phyloP scores from a whole-genome alignment of 2,329 filamentous ascomycete species.

The Lizonia empirigonia region DNA sequence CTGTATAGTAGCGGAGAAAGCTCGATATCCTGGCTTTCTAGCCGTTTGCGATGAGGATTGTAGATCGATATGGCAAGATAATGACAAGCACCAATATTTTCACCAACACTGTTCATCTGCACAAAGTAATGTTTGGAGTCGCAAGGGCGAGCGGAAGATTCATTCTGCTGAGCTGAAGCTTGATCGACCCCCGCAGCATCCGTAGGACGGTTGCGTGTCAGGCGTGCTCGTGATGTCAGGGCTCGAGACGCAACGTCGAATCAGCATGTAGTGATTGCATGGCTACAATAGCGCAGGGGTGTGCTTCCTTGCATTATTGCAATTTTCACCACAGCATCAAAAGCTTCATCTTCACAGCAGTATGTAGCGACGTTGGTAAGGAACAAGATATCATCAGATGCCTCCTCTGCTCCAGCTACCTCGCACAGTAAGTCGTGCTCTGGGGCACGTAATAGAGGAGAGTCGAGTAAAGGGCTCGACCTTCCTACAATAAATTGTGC shows the following conservation, averaged over 20 bases:
- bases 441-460: conserved; percentile 69
- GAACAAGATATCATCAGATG: conserved; percentile 65
- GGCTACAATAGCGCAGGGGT: background rate
- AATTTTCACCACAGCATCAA: background rate
- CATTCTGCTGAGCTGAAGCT: background rate
- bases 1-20: conserved; percentile 17
- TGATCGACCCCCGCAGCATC: conserved; percentile 1
- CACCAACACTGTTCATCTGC: background rate
- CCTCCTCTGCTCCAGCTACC: conserved; percentile 71
- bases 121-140: background rate
- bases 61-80: conserved; percentile 11
- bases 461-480: conserved; percentile 55
- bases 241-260: background rate
- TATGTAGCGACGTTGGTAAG: conserved; percentile 71
- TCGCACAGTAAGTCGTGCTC: conserved; percentile 60
- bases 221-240: background rate
- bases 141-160: background rate
- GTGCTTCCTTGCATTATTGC: background rate
- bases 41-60: conserved; percentile 14
- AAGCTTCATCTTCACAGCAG: conserved; percentile 4
- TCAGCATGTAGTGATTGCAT: background rate
- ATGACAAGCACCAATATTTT: conserved; percentile 3
- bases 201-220: background rate
- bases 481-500: conserved; percentile 71
- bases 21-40: conserved; percentile 16